These are phyloP conservation scores for Barbatosphaeria neglecta DNA, from an alignment of 495 filamentous ascomycete species.

Conservation along the genomic window DNA sequence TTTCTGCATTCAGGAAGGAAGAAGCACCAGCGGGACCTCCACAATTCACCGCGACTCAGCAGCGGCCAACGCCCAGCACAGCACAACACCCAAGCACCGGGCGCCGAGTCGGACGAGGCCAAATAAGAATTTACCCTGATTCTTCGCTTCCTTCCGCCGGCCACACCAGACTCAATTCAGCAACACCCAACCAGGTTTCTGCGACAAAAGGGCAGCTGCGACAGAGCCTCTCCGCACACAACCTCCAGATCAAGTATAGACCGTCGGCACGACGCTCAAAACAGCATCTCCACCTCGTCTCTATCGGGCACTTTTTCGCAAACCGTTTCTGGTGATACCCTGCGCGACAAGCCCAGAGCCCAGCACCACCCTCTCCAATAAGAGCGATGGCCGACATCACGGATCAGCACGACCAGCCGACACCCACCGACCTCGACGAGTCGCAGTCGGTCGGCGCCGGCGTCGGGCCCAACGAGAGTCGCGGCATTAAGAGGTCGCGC, in stretches of 20 bases:
- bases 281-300: slow-evolving; percentile 41
- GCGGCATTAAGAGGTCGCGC: slow-evolving; percentile 83
- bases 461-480: slow-evolving; percentile 50
- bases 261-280: slow-evolving; percentile 47
- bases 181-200: slow-evolving; percentile 42
- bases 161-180: slow-evolving; percentile 41
- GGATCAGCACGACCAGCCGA: slow-evolving; percentile 47
- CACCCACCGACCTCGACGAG: slow-evolving; percentile 50
- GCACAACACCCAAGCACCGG: no score
- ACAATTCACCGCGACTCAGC: no score
- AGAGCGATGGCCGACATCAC: slow-evolving; percentile 47
- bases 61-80: no score
- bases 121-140: slow-evolving; percentile 29
- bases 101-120: slow-evolving; percentile 20
- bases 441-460: slow-evolving; percentile 53
- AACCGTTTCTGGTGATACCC: slow-evolving; percentile 37
- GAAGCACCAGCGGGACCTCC: no score
- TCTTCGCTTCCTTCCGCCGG: slow-evolving; percentile 35
- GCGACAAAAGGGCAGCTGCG: slow-evolving; percentile 34
- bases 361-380: background rate
- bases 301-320: slow-evolving; percentile 37
- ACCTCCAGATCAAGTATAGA: slow-evolving; percentile 46
- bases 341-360: slow-evolving; percentile 6
- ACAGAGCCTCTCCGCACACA: slow-evolving; percentile 38
- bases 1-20: no score